Evolutionary conservation across 2,329 filamentous ascomycete species (phyloP).

Genomic region (Colletotrichum limetticola): DNA sequence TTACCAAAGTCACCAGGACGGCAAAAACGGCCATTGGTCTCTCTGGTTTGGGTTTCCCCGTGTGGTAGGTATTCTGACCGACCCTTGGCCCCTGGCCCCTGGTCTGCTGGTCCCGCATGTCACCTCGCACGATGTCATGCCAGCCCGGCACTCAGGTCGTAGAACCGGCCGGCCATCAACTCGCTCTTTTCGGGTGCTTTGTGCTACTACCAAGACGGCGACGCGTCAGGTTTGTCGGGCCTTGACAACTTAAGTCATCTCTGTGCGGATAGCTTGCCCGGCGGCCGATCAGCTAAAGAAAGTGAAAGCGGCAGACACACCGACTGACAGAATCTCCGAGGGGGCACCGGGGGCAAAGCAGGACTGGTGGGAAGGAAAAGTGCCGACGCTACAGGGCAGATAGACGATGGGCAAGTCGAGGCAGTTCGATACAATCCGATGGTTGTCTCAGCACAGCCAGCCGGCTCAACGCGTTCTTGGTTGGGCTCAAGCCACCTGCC

Average conservation of each 20-base stretch:
- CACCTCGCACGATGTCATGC: constrained; percentile 14
- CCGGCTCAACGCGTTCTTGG: constrained; percentile 12
- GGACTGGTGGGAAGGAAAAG: background rate
- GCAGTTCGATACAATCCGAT: background rate
- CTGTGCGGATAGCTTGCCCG: background rate
- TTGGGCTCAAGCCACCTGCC: constrained; percentile 18
- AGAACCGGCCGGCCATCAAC: background rate
- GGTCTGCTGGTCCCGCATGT: background rate
- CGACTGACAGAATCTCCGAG: background rate
- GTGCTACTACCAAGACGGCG: background rate
- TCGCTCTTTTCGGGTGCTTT: background rate
- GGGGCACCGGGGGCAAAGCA: no score
- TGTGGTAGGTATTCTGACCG: background rate
- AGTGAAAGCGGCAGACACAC: background rate
- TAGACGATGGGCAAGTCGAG: background rate
- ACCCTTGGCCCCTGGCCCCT: background rate
- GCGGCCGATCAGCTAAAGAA: background rate
- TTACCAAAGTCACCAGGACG: background rate
- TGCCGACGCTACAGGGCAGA: background rate
- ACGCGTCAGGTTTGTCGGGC: background rate
- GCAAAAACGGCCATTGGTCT: no score
- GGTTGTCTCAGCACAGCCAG: constrained; percentile 15
- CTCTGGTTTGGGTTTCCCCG: no score
- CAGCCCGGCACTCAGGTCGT: constrained; percentile 11
- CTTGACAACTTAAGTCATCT: background rate